These are phyloP conservation scores for Fusarium guadeloupense DNA, from an alignment of 2,329 filamentous ascomycete genomes.

Conservation along the genomic window DNA sequence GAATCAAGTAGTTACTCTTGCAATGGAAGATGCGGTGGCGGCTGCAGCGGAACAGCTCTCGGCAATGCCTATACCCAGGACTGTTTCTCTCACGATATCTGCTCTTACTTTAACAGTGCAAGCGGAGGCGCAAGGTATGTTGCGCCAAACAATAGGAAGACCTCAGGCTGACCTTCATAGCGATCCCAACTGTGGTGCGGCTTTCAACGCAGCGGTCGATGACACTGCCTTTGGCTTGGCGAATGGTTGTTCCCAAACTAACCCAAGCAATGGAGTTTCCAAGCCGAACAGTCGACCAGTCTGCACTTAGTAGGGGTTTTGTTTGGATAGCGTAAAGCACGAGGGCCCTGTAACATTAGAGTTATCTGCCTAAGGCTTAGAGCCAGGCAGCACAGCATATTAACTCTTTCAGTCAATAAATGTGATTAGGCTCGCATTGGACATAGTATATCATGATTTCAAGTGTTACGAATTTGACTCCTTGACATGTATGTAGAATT, in stretches of 20 bases:
- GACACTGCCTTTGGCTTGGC: conserved; percentile 52
- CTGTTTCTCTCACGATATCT: conserved; percentile 61
- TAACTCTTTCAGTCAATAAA: no score
- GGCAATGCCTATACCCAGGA: conserved; percentile 61
- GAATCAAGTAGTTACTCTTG: conserved; percentile 55
- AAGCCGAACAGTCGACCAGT: conserved; percentile 43
- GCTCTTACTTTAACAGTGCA: conserved; percentile 60
- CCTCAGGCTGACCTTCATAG: conserved; percentile 39
- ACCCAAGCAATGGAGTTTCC: conserved; percentile 43
- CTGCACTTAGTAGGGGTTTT: conserved; percentile 23
- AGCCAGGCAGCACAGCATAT: no score
- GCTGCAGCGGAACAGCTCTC: conserved; percentile 54
- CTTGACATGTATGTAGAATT: no score
- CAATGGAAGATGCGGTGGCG: conserved; percentile 59
- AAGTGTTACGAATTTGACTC: no score
- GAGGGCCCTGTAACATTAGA: no score
- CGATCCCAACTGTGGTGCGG: conserved; percentile 58
- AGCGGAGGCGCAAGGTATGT: conserved; percentile 56
- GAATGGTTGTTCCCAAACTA: conserved; percentile 49
- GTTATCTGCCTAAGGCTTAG: no score
- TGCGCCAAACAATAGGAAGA: rapidly evolving
- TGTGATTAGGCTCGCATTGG: no score
- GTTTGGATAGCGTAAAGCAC: no score
- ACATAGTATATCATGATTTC: no score
- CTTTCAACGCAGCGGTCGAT: conserved; percentile 54